These are phyloP conservation scores for Amesomyces nigricolor DNA, from an alignment of 2,329 filamentous ascomycete genomes.

Conservation along the genomic window DNA sequence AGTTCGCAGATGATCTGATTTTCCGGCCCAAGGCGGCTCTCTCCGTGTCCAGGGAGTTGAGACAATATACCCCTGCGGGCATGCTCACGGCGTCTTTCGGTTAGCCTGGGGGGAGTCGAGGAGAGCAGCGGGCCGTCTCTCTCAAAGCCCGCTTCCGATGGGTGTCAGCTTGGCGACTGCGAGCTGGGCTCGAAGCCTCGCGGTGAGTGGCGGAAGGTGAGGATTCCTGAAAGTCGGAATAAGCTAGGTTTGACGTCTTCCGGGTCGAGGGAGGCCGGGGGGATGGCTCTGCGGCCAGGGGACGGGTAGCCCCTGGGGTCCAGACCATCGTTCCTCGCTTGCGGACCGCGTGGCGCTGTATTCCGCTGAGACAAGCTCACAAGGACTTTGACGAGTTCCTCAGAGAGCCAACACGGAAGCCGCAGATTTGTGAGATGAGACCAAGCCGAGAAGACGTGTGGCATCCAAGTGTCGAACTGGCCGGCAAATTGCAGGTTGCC, in stretches of 20 bases:
- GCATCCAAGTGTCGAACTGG: neutral
- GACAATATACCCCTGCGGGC: slow-evolving; percentile 1
- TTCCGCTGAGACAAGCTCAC: neutral
- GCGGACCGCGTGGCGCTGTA: neutral
- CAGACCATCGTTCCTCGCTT: neutral
- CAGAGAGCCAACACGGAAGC: neutral
- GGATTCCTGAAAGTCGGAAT: neutral
- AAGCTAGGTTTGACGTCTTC: neutral
- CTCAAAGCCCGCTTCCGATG: neutral
- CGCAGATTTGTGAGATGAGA: neutral
- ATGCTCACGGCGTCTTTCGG: neutral
- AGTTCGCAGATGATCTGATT: slow-evolving; percentile 1
- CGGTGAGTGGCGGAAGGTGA: neutral
- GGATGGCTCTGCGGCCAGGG: neutral
- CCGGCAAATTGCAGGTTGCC: slow-evolving; percentile 2
- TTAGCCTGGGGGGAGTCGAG: neutral
- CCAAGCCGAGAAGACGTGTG: neutral
- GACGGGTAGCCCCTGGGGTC: no score
- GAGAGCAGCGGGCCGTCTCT: neutral
- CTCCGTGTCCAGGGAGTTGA: neutral
- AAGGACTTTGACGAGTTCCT: neutral
- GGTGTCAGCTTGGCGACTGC: neutral
- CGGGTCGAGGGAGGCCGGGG: neutral
- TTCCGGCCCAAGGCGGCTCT: neutral
- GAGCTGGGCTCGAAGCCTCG: neutral